These are phyloP conservation scores for Rhizopogon salebrosus DNA, from an alignment of 768 basidiomycete genomes.

Conservation along the genomic window DNA sequence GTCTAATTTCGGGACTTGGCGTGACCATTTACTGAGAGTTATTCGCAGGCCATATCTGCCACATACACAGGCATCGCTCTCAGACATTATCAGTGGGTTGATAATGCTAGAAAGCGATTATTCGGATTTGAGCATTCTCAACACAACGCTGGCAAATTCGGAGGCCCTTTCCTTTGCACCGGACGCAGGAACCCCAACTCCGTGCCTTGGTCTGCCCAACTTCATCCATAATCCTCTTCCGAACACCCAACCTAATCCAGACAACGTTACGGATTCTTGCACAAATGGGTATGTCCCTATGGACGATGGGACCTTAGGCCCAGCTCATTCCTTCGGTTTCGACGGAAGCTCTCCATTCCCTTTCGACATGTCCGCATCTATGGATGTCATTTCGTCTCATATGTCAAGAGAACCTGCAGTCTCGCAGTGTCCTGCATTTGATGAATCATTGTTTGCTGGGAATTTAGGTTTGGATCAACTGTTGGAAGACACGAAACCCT, in stretches of 20 bases:
- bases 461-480: neutral
- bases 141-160: neutral
- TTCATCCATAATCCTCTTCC: neutral
- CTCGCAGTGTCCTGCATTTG: neutral
- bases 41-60: neutral
- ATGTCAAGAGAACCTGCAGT: neutral
- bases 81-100: too few species aligned
- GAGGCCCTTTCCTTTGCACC: neutral
- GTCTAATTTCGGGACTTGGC: neutral
- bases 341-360: too few species aligned
- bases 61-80: neutral
- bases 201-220: neutral
- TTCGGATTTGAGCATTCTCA: neutral
- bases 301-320: neutral
- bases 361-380: too few species aligned
- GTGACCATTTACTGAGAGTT: neutral
- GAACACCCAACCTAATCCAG: too few species aligned
- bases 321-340: too few species aligned
- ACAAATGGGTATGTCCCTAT: neutral
- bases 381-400: neutral
- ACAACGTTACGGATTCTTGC: neutral
- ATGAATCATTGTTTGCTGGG: neutral
- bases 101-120: accelerated
- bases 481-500: neutral
- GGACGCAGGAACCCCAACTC: neutral